Percentiles rank a stretch among this genome's conserved stretches.
Evolutionary conservation across 768 basidiomycete genomes (phyloP).

Genomic region (Termitomyces sp.): DNA sequence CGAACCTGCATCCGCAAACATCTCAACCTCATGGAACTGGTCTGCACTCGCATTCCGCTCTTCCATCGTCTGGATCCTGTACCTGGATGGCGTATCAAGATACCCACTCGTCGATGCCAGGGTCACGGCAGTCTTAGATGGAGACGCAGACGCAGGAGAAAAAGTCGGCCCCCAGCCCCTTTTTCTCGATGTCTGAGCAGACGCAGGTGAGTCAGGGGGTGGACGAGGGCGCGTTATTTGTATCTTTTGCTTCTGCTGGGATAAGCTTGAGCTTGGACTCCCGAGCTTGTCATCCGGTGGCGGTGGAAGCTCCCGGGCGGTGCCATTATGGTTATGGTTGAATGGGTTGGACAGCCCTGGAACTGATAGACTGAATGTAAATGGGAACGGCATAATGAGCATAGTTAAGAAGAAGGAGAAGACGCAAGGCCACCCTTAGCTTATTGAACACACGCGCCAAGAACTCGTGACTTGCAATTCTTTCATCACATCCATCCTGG

Average conservation of each 20-base stretch:
- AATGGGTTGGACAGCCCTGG: conserved; percentile 72
- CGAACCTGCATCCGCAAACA: conserved; percentile 18
- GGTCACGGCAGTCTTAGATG: conserved; percentile 46
- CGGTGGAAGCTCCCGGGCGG: conserved; percentile 14
- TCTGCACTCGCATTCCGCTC: conserved; percentile 13
- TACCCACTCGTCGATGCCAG: conserved; percentile 58
- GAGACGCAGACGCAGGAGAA: conserved; percentile 54
- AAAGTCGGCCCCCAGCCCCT: conserved; percentile 71
- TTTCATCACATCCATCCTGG: too few relatives aligned
- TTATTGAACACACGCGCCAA: too few relatives aligned
- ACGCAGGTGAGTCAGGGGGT: conserved; percentile 16
- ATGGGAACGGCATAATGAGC: conserved; percentile 52
- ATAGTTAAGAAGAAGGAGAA: background rate
- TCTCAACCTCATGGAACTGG: conserved; percentile 18
- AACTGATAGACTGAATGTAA: conserved; percentile 66
- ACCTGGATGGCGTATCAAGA: conserved; percentile 67
- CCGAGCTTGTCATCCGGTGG: conserved; percentile 12
- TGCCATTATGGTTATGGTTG: conserved; percentile 9
- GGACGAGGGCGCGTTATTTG: conserved; percentile 21
- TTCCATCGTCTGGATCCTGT: conserved; percentile 43
- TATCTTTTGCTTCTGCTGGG: conserved; percentile 11
- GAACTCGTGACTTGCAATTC: too few relatives aligned
- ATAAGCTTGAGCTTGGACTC: too few relatives aligned
- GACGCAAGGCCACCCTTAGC: background rate
- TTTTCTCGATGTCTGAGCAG: conserved; percentile 15